A percentile compares a stretch with the other conserved stretches of the same genome.
Evolutionary conservation across 805 yeast genomes (phyloP).

Genomic region (Cyberlindnera saturnus): DNA sequence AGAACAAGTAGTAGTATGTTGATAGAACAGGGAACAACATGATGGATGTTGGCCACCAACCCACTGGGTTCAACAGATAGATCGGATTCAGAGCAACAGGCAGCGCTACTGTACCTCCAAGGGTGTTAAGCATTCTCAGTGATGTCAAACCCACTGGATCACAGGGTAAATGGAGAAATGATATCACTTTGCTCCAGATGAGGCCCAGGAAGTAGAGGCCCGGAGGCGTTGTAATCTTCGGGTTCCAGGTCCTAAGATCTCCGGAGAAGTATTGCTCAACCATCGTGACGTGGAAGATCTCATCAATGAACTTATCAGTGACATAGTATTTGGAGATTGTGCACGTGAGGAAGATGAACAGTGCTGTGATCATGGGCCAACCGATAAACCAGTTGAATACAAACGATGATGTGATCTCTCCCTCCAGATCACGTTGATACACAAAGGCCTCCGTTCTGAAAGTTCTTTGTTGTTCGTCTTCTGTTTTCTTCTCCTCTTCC

Average conservation of each 20-base stretch:
- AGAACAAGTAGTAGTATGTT: slow-evolving; percentile 71
- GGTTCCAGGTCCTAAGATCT: slow-evolving; percentile 67
- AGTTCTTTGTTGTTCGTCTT: background rate
- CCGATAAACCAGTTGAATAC: slow-evolving; percentile 28
- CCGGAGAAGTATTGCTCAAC: slow-evolving; percentile 60
- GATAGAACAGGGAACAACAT: slow-evolving; percentile 63
- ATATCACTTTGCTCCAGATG: slow-evolving; percentile 24
- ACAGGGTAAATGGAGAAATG: slow-evolving; percentile 20
- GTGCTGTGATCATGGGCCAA: slow-evolving; percentile 25
- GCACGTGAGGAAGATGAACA: slow-evolving; percentile 23
- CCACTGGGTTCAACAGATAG: slow-evolving; percentile 33
- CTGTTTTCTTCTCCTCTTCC: background rate
- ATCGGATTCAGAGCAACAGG: slow-evolving; percentile 41
- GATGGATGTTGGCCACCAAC: slow-evolving; percentile 38
- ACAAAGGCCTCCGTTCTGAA: slow-evolving; percentile 2
- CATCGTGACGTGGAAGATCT: slow-evolving; percentile 81
- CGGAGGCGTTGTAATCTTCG: slow-evolving; percentile 94
- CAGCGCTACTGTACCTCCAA: slow-evolving; percentile 55
- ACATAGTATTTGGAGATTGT: slow-evolving; percentile 24
- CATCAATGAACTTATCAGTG: slow-evolving; percentile 50
- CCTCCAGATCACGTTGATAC: slow-evolving; percentile 18
- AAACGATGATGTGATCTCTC: slow-evolving; percentile 21
- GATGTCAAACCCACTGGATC: slow-evolving; percentile 30
- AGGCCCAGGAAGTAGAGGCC: slow-evolving; percentile 63
- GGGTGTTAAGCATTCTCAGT: slow-evolving; percentile 52